Evolutionary conservation across 345 rosid genomes (phyloP), one percentile per base, ranked within the genome.

Genomic region (Boechera stricta): DNA sequence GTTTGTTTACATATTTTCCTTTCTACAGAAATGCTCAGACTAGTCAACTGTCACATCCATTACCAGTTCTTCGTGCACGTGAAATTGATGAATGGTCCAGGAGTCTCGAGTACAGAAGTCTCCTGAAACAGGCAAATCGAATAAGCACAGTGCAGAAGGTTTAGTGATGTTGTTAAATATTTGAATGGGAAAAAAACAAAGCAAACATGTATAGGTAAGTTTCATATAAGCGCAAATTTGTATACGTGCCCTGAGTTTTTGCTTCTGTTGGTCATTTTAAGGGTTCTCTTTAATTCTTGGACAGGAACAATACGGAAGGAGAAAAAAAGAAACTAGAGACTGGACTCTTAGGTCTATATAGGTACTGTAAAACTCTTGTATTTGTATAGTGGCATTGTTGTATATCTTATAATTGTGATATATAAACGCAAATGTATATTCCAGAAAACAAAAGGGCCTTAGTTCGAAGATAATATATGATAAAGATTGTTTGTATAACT

Each of bases 41-140:
- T 5, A 87, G 94, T 75, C 94, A 92, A 80, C 85, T 94, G 48
- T 94, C 97, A 31, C 98, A 92, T 76, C 98, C 98, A 35, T 79
- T 92, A 75, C 98, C 97, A 5, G 97, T 94, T 80, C 91, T 94
- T n/a, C 98, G 97, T 48, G 98, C 98, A 45, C 93, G 97, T 51
- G 97, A 94, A 85, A 89, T 92, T 61, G 98, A 92, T 69, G 92
- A 88, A 38, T 94, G 97, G 98, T 92, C 98, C 15, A 88, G 91
- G 83, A 89, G 95, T 85, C 79, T 47, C 21, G 94, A 87, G 12
- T 94, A 90, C 77, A 85, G 42, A 39, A 59, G 73, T 72, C 92
- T 94, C 79, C 82, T 94, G 76, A 86, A 81, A 72, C 90, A 86
- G n/a, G 95, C 91, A 15, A 67, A 62, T 10, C 86, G 79, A 80